A percentile compares a stretch with the other conserved stretches of the same genome.
Conservation (phyloP, 2,329 filamentous ascomycete genomes). For the Pseudogymnoascus sp. region DNA sequence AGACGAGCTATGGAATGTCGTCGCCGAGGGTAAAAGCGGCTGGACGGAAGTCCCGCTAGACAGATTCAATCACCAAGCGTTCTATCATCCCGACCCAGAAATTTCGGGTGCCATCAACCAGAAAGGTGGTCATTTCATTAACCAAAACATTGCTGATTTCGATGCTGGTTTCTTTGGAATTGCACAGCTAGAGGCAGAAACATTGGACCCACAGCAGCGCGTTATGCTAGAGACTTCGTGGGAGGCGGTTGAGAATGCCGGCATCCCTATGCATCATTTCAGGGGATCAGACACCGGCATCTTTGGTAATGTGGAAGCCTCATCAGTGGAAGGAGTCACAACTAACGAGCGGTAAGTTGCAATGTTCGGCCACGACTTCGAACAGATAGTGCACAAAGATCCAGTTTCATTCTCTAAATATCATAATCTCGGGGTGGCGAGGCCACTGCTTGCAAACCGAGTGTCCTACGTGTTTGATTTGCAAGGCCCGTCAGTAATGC, state of each 20-base stretch:
- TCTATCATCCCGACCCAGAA: conserved; percentile 11
- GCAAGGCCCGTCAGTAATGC: conserved; percentile 11
- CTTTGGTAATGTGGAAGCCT: neutral
- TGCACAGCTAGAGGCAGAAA: conserved; percentile 14
- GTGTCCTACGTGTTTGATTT: conserved; percentile 20
- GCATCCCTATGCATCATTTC: conserved; percentile 11
- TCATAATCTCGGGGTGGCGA: neutral
- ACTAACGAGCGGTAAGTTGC: neutral
- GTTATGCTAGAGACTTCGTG: conserved; percentile 22
- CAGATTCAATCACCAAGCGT: conserved; percentile 17
- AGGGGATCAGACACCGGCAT: neutral
- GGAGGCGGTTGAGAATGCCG: conserved; percentile 24
- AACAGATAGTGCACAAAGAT: conserved; percentile 5
- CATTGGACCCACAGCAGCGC: conserved; percentile 27
- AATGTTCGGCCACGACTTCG: neutral
- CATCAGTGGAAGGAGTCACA: neutral
- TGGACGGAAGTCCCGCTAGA: conserved; percentile 17
- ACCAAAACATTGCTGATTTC: conserved; percentile 14
- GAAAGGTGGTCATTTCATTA: conserved; percentile 15
- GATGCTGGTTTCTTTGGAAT: conserved; percentile 18
- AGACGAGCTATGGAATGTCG: conserved; percentile 28
- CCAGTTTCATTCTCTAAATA: conserved; percentile 17
- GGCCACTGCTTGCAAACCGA: conserved; percentile 15
- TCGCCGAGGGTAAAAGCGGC: neutral
- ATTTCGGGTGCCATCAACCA: neutral